Evolutionary conservation across 768 basidiomycete species (phyloP).

Genomic region (Auriscalpium vulgare): DNA sequence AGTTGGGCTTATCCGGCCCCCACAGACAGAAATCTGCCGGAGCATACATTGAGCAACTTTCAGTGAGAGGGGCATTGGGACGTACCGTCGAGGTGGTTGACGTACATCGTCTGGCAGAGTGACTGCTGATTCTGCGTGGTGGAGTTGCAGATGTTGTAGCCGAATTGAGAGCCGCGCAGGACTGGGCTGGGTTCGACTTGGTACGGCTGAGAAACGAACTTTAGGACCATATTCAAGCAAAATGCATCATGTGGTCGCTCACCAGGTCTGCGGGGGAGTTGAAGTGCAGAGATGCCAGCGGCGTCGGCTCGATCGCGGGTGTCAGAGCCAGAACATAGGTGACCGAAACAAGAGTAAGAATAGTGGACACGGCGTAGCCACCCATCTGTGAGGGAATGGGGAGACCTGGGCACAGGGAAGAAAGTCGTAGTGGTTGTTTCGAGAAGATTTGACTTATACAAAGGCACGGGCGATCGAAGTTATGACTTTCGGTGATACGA

Average conservation of each 20-base stretch:
- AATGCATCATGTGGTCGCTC: background rate
- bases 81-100: constrained; percentile 48
- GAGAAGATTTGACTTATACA: no score
- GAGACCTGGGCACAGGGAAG: no score
- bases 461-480: no score
- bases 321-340: constrained; percentile 20
- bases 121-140: constrained; percentile 55
- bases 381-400: constrained; percentile 16
- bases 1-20: constrained; percentile 44
- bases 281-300: constrained; percentile 22
- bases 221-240: no score
- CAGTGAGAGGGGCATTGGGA: background rate
- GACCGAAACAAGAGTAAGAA: constrained; percentile 23
- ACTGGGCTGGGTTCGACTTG: constrained; percentile 36
- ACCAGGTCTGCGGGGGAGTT: constrained; percentile 10
- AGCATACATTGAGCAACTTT: no score
- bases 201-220: constrained; percentile 32
- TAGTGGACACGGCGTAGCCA: constrained; percentile 28
- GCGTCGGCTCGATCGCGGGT: constrained; percentile 15
- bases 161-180: constrained; percentile 48
- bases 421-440: no score
- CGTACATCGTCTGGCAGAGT: constrained; percentile 61
- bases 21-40: constrained; percentile 61
- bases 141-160: constrained; percentile 63
- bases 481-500: no score